Conservation (phyloP, 1,284 basidiomycete species). For the Moesziomyces parantarcticus region DNA sequence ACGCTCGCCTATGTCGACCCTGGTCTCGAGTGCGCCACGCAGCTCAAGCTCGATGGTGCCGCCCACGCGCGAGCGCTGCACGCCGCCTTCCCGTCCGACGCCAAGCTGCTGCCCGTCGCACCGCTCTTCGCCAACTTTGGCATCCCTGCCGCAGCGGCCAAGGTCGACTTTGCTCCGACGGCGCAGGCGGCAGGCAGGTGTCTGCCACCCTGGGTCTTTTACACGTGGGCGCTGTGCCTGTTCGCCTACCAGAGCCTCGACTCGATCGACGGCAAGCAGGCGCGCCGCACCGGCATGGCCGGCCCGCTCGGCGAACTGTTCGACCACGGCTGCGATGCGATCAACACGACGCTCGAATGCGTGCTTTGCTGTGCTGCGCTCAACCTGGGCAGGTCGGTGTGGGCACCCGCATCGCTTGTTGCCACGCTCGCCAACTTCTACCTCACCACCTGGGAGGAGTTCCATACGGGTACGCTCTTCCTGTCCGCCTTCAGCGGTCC, state of each 20-base stretch:
- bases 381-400: slow-evolving; percentile 92
- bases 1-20: slow-evolving; percentile 74
- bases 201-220: slow-evolving; percentile 58
- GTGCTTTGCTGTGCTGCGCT: slow-evolving; percentile 69
- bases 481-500: slow-evolving; percentile 89
- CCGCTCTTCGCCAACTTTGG: slow-evolving; percentile 50
- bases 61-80: slow-evolving; percentile 27
- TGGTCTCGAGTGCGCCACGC: slow-evolving; percentile 53
- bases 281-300: slow-evolving; percentile 91
- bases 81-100: slow-evolving; percentile 41
- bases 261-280: slow-evolving; percentile 93
- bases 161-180: slow-evolving; percentile 28
- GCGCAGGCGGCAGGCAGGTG: slow-evolving; percentile 14
- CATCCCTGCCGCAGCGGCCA: slow-evolving; percentile 38
- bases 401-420: slow-evolving; percentile 88
- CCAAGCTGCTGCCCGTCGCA: slow-evolving; percentile 37
- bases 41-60: slow-evolving; percentile 55
- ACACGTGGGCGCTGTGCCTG: slow-evolving; percentile 82
- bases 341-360: slow-evolving; percentile 81
- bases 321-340: slow-evolving; percentile 86
- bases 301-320: slow-evolving; percentile 96
- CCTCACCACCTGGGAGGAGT: slow-evolving; percentile 95
- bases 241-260: slow-evolving; percentile 93
- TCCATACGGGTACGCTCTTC: slow-evolving; percentile 78
- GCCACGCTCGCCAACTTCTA: slow-evolving; percentile 94